Evolutionary conservation across 2,329 filamentous ascomycete genomes (phyloP).

Genomic region (Claviceps humidiphila): DNA sequence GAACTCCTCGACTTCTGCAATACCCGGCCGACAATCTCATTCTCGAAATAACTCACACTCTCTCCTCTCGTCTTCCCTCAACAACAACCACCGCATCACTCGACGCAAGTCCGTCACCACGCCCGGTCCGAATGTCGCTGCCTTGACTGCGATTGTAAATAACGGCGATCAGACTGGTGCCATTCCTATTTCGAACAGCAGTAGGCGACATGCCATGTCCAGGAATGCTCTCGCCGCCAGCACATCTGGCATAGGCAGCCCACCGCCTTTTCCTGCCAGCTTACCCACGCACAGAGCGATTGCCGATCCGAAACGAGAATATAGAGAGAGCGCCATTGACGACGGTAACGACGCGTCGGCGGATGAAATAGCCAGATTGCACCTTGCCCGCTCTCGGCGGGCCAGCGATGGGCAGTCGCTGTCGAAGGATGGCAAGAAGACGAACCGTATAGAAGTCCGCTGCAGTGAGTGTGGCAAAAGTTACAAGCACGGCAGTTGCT

Average conservation of each 20-base stretch:
- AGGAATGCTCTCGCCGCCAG: constrained; percentile 31
- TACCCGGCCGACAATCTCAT: constrained; percentile 48
- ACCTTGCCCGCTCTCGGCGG: constrained; percentile 40
- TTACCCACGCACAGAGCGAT: constrained; percentile 46
- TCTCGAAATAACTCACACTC: constrained; percentile 72
- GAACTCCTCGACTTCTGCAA: constrained; percentile 43
- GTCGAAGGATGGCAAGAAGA: constrained; percentile 72
- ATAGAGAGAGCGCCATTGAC: constrained; percentile 51
- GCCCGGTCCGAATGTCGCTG: constrained; percentile 58
- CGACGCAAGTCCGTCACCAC: constrained; percentile 88
- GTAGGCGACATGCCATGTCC: constrained; percentile 55
- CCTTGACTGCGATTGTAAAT: constrained; percentile 58
- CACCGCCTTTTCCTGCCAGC: constrained; percentile 53
- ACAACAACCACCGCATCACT: constrained; percentile 72
- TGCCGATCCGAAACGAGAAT: constrained; percentile 33
- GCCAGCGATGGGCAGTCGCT: constrained; percentile 82
- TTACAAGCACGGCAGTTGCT: constrained; percentile 99
- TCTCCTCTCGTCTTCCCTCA: constrained; percentile 62
- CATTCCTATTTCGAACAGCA: constrained; percentile 43
- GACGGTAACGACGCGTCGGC: constrained; percentile 49
- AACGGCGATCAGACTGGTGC: constrained; percentile 47
- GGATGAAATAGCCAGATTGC: constrained; percentile 36
- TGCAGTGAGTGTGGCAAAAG: constrained; percentile 98
- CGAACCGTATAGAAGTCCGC: constrained; percentile 71
- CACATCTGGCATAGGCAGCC: constrained; percentile 32